phyloP scores from a whole-genome alignment of 169 alveolate genomes.

The Eimeria tenella region DNA sequence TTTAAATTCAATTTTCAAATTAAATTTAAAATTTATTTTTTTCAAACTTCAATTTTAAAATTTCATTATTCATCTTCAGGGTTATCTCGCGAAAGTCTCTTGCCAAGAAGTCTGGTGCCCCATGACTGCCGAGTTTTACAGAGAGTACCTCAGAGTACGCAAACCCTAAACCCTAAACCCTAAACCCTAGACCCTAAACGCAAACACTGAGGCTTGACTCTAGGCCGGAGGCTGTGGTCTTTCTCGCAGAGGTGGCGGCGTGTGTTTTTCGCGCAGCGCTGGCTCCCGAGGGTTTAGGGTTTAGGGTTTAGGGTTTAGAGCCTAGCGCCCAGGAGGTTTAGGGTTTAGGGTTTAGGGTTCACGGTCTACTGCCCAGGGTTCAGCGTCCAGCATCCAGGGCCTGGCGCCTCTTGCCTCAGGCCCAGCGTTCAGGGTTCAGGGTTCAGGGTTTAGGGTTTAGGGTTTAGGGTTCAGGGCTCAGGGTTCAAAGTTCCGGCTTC shows the following conservation, averaged over 20 bases:
- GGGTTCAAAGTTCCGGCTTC: too few species aligned
- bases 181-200: neutral
- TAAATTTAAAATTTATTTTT: too few species aligned
- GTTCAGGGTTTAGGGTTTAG: too few species aligned
- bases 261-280: neutral
- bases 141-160: slow-evolving; percentile 92
- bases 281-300: neutral
- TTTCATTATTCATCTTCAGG: slow-evolving; percentile 81
- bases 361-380: too few species aligned
- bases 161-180: neutral
- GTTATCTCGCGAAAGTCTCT: slow-evolving; percentile 98
- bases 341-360: neutral
- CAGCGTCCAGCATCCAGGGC: too few species aligned
- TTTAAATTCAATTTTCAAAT: too few species aligned
- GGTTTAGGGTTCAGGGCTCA: too few species aligned
- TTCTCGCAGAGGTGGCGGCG: neutral
- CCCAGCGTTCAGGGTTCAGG: too few species aligned
- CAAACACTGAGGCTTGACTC: neutral
- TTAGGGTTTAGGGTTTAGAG: slow-evolving; percentile 1
- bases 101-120: slow-evolving; percentile 99
- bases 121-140: slow-evolving; percentile 97
- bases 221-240: neutral
- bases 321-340: too few species aligned
- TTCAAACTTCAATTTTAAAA: too few species aligned
- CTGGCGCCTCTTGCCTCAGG: too few species aligned